Base-by-base conservation (phyloP, 257 asterid species). In the Marsdenia floribunda region DNA sequence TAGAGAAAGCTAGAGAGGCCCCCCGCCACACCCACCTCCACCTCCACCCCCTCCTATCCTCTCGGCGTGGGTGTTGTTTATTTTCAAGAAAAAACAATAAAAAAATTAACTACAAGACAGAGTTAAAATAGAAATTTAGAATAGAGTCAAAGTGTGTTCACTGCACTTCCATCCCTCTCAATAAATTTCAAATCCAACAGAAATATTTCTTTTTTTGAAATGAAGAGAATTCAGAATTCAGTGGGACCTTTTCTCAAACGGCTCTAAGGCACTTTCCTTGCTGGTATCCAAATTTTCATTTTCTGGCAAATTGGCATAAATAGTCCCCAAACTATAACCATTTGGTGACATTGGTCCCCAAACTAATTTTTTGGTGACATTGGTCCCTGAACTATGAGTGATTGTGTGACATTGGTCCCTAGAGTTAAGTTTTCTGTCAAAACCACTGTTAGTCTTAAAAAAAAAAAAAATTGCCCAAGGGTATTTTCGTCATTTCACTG, bases 181-280 rank as follows among this genome's bases (percentile, higher is more conserved):
- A 85, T 80, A 77, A 84, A 83, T 82, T 88, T 88, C 81, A 91
- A 88, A 88, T 83, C 84, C 79, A 79, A 81, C 86, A 83, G 83
- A 76, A 78, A 77, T 37, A 40, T 40, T 7, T 44, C 2, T 33
- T 19, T 58, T 83, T 87, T 86, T 78, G 83, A 87, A 87, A 68
- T 76, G 88, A 75, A 75, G 75, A 76, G 82, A 78, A 85, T 59
- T 81, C 66, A 47, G 57, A 78, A 85, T 59, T 80, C 66, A 47
- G 57, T 86, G 90, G 93, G 93, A 19, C 88, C 91, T 4, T 44
- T 77, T 83, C 83, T 81, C 89, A 83, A 89, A 91, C 96, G 96
- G 93, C 93, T 85, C 86, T 80, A 77, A 76, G 47, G 79, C 58
- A 65, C 83, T 76, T 83, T 68, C 33, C 53, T 74, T 75, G 79